phyloP scores from a whole-genome alignment of 148 eudicot species.

The Rhododendron vialii region DNA sequence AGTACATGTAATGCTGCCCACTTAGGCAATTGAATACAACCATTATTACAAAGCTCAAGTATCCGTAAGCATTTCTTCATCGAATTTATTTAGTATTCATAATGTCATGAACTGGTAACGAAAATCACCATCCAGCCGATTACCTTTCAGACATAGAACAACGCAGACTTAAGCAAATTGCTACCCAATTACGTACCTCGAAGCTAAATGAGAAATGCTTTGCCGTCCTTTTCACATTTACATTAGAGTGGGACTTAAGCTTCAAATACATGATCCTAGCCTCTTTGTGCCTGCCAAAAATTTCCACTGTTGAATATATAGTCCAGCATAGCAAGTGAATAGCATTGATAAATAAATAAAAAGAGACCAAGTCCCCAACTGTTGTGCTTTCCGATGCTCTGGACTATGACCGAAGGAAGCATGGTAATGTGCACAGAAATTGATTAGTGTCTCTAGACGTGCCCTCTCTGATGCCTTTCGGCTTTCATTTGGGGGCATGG shows the following conservation, averaged over 20 bases:
- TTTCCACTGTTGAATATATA: slow-evolving; percentile 1
- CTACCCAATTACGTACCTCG: slow-evolving; percentile 39
- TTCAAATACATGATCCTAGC: slow-evolving; percentile 82
- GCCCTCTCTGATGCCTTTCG: neutral
- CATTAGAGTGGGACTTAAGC: slow-evolving; percentile 79
- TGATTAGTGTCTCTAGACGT: neutral
- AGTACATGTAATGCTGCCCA: neutral
- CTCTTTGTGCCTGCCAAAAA: slow-evolving; percentile 54
- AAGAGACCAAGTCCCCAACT: neutral
- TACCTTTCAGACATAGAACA: neutral
- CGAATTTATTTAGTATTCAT: neutral
- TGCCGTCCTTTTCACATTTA: slow-evolving; percentile 71
- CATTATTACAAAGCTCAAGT: neutral
- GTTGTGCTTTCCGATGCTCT: neutral
- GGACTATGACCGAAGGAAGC: neutral
- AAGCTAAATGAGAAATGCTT: slow-evolving; percentile 64
- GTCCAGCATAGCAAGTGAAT: neutral
- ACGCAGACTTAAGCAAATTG: neutral
- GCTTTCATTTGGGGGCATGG: neutral
- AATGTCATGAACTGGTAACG: neutral
- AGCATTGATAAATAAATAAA: neutral
- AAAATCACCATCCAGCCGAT: neutral
- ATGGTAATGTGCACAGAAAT: neutral
- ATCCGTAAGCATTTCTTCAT: neutral
- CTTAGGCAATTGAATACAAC: neutral